Evolutionary conservation across 148 eudicot genomes (phyloP).

Genomic region (Drosera capensis): DNA sequence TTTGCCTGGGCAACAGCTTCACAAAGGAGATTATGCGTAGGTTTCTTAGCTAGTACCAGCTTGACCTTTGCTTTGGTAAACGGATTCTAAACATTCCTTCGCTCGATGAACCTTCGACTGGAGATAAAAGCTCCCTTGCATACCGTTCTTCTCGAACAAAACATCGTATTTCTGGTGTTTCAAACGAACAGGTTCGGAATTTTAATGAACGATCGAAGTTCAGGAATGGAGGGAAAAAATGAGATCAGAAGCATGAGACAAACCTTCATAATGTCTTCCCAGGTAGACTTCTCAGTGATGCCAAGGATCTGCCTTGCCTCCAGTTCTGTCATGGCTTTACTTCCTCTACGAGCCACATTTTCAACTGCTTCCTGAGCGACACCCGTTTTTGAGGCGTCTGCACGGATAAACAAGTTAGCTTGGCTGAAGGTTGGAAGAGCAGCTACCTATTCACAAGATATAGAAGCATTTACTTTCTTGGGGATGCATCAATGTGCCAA

Average conservation of each 20-base stretch:
- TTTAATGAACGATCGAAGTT: not conserved
- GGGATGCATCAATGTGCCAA: no score
- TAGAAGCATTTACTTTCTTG: no score
- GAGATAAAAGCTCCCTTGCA: conserved; percentile 74
- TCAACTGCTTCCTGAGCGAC: conserved; percentile 78
- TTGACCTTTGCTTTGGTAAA: conserved; percentile 40
- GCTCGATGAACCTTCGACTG: conserved; percentile 88
- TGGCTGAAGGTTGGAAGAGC: not conserved
- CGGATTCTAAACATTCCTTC: conserved; percentile 63
- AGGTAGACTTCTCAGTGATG: conserved; percentile 49
- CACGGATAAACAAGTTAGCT: conserved; percentile 3
- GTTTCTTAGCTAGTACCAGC: conserved; percentile 18
- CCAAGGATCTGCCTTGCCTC: conserved; percentile 91
- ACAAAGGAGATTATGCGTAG: no score
- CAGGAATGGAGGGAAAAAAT: not conserved
- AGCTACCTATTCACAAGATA: no score
- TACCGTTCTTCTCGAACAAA: conserved; percentile 66
- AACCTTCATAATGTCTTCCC: conserved; percentile 72
- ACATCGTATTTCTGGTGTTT: conserved; percentile 51
- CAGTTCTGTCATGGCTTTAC: conserved; percentile 70
- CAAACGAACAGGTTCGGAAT: not conserved
- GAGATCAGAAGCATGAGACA: conserved; percentile 1
- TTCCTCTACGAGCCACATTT: conserved; percentile 45
- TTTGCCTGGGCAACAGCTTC: no score
- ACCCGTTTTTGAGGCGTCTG: conserved; percentile 74